phyloP scores from a whole-genome alignment of 2,329 filamentous ascomycete genomes.

The Penicillium sp. region DNA sequence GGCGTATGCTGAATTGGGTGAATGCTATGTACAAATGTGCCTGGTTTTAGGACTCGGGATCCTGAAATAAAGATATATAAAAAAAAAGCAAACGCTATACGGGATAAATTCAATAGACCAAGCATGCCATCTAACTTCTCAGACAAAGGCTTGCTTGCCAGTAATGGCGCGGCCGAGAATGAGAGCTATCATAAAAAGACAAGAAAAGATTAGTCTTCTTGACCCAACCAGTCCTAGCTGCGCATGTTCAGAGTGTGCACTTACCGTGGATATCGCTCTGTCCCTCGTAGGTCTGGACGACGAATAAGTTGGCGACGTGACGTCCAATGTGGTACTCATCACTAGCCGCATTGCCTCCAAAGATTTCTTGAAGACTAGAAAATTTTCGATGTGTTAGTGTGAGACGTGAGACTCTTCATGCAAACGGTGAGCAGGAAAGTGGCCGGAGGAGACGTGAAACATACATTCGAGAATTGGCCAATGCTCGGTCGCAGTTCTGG shows the following conservation, averaged over 20 bases:
- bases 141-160: constrained; percentile 74
- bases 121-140: constrained; percentile 15
- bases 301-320: constrained; percentile 92
- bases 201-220: constrained; percentile 42
- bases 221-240: constrained; percentile 20
- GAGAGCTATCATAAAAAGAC: constrained; percentile 46
- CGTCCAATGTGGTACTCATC: constrained; percentile 94
- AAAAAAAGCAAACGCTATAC: background rate
- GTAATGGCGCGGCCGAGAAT: constrained; percentile 65
- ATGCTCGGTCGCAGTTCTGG: constrained; percentile 89
- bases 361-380: constrained; percentile 76
- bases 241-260: constrained; percentile 30
- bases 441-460: constrained; percentile 20
- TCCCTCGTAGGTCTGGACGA: constrained; percentile 96
- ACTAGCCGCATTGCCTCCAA: constrained; percentile 95
- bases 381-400: constrained; percentile 9
- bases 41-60: background rate
- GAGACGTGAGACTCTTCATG: background rate
- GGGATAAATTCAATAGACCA: background rate
- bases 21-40: constrained; percentile 1
- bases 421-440: background rate
- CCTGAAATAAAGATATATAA: background rate
- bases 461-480: constrained; percentile 66
- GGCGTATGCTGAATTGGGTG: background rate
- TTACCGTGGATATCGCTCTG: constrained; percentile 96